Percentiles rank a stretch among this genome's conserved stretches.
Evolutionary conservation across 177 flowering plant species (phyloP).

Genomic region (Vitis hybrid): DNA sequence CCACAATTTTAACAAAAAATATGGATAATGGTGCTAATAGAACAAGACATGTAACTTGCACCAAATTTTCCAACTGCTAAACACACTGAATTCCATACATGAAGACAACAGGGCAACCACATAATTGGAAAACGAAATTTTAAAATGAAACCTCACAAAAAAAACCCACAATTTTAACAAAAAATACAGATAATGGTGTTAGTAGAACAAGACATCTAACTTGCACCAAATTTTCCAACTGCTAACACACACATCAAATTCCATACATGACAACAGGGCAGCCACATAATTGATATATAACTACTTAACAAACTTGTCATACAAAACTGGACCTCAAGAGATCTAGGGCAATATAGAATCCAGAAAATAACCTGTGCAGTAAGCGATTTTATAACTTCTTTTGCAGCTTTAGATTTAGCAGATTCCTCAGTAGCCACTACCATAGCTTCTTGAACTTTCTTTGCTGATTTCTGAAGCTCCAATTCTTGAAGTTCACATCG

Average conservation of each 20-base stretch:
- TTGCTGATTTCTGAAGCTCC: conserved; percentile 78
- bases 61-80: neutral
- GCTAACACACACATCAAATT: neutral
- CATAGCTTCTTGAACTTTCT: conserved; percentile 79
- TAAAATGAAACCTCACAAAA: neutral
- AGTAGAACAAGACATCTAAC: neutral
- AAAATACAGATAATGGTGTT: neutral
- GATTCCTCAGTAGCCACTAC: conserved; percentile 84
- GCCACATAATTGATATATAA: neutral
- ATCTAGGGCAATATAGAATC: neutral
- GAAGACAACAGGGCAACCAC: neutral
- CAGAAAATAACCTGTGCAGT: conserved; percentile 67
- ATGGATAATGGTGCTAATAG: neutral
- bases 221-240: neutral
- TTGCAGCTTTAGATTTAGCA: conserved; percentile 81
- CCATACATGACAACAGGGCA: neutral
- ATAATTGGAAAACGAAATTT: neutral
- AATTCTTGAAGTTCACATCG: conserved; percentile 77
- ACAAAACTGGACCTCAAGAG: no score
- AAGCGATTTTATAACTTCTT: conserved; percentile 94
- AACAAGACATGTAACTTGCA: neutral
- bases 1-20: neutral
- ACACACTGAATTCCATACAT: no score
- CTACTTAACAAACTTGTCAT: neutral
- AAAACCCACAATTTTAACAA: neutral